Evolutionary conservation across 2,329 filamentous ascomycete species (phyloP).

Genomic region (Trichoderma sp.): DNA sequence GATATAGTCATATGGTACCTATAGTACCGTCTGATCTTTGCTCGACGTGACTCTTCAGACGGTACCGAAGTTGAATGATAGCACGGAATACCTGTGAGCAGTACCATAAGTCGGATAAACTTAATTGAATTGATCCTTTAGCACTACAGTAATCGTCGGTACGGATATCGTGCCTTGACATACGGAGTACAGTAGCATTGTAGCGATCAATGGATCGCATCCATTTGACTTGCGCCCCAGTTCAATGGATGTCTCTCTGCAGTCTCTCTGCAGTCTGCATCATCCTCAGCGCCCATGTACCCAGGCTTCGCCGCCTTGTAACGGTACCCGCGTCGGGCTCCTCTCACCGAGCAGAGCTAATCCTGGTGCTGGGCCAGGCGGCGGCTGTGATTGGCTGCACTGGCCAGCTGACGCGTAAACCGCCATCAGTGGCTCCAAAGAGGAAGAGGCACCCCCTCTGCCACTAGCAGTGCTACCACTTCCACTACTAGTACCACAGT

Average conservation of each 20-base stretch:
- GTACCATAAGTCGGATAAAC: not conserved
- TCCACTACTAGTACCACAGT: not conserved
- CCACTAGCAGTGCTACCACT: slow-evolving; percentile 5
- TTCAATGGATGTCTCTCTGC: not conserved
- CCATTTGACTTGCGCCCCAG: not conserved
- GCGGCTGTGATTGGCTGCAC: slow-evolving; percentile 31
- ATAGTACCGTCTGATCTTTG: not conserved
- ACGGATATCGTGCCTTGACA: not conserved
- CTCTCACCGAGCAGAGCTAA: slow-evolving; percentile 22
- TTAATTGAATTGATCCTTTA: not conserved
- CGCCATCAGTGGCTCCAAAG: slow-evolving; percentile 27
- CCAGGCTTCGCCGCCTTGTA: slow-evolving; percentile 23
- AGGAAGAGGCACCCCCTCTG: slow-evolving; percentile 22
- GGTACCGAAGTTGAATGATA: not conserved
- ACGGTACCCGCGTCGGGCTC: slow-evolving; percentile 27
- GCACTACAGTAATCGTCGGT: not conserved
- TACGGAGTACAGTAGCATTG: not conserved
- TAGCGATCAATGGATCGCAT: not conserved
- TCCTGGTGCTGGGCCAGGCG: slow-evolving; percentile 24
- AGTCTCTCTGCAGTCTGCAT: not conserved
- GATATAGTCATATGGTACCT: not conserved
- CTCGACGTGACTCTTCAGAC: not conserved
- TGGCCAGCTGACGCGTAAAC: slow-evolving; percentile 40
- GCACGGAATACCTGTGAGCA: not conserved
- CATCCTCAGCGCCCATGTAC: slow-evolving; percentile 15